phyloP scores from a whole-genome alignment of 495 filamentous ascomycete species.

The Penicillium salamii region DNA sequence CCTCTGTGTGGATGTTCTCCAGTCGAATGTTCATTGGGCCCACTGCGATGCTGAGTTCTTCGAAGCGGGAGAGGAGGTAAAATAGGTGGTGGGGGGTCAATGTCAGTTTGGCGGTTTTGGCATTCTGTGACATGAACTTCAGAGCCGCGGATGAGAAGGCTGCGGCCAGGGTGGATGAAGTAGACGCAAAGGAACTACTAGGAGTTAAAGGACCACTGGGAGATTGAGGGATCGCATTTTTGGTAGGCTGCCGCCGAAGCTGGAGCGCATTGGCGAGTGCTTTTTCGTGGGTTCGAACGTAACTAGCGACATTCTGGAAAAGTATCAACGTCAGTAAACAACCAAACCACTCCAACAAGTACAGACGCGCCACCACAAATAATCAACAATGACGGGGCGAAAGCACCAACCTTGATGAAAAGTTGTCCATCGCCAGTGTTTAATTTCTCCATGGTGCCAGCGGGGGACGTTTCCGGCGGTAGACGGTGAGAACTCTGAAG shows the following conservation, averaged over 20 bases:
- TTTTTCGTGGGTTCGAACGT: slow-evolving; percentile 96
- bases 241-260: slow-evolving; percentile 62
- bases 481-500: slow-evolving; percentile 36
- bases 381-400: not conserved
- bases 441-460: slow-evolving; percentile 49
- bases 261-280: slow-evolving; percentile 94
- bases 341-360: not conserved
- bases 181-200: slow-evolving; percentile 59
- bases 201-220: slow-evolving; percentile 49
- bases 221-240: slow-evolving; percentile 54
- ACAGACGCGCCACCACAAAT: no score
- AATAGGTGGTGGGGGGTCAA: slow-evolving; percentile 98
- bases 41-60: slow-evolving; percentile 83
- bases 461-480: slow-evolving; percentile 14
- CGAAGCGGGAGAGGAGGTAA: slow-evolving; percentile 90
- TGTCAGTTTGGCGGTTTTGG: slow-evolving; percentile 87
- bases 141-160: slow-evolving; percentile 83
- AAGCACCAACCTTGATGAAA: slow-evolving; percentile 71
- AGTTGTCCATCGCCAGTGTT: slow-evolving; percentile 81
- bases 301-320: slow-evolving; percentile 84
- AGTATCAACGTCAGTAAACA: slow-evolving; percentile 8
- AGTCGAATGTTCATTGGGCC: slow-evolving; percentile 94
- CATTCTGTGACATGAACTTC: slow-evolving; percentile 75
- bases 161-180: slow-evolving; percentile 69
- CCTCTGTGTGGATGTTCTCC: slow-evolving; percentile 89